Evolutionary conservation across 2,329 filamentous ascomycete genomes (phyloP).

Genomic region (Botrytis sinoallii): DNA sequence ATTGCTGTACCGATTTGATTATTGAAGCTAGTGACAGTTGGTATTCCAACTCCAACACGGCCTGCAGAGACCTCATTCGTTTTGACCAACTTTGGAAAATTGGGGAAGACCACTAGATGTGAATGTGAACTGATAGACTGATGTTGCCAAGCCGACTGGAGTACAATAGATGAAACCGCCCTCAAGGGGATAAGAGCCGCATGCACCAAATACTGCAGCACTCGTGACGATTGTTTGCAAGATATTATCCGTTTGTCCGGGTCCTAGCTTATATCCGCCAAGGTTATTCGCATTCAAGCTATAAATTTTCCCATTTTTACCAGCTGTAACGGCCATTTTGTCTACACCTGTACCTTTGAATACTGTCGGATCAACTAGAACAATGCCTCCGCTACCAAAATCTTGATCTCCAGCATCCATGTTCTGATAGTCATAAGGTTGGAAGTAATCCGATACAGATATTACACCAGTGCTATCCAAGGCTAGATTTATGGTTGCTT

Average conservation of each 20-base stretch:
- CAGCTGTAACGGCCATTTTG: conserved; percentile 41
- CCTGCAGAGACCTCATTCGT: conserved; percentile 35
- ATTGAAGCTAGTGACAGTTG: conserved; percentile 40
- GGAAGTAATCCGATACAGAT: conserved; percentile 42
- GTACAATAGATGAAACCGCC: conserved; percentile 45
- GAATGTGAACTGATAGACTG: conserved; percentile 39
- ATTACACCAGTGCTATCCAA: conserved; percentile 35
- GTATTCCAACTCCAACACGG: conserved; percentile 38
- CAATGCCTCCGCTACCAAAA: conserved; percentile 40
- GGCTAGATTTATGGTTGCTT: conserved; percentile 46
- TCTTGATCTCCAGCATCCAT: conserved; percentile 43
- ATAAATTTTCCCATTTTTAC: conserved; percentile 43
- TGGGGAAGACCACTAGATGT: conserved; percentile 36
- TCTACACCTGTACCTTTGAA: conserved; percentile 40
- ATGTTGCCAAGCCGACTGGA: conserved; percentile 38
- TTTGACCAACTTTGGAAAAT: conserved; percentile 38
- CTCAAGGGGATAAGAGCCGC: conserved; percentile 43
- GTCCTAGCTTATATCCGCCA: conserved; percentile 42
- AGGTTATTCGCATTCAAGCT: conserved; percentile 43
- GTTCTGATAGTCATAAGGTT: conserved; percentile 42
- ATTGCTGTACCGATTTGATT: conserved; percentile 39
- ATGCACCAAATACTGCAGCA: conserved; percentile 40
- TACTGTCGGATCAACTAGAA: conserved; percentile 37
- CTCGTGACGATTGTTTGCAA: conserved; percentile 40
- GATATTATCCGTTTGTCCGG: conserved; percentile 39